Evolutionary conservation across 768 basidiomycete species (phyloP).

Genomic region (Phylloporus rhodoxanthus): DNA sequence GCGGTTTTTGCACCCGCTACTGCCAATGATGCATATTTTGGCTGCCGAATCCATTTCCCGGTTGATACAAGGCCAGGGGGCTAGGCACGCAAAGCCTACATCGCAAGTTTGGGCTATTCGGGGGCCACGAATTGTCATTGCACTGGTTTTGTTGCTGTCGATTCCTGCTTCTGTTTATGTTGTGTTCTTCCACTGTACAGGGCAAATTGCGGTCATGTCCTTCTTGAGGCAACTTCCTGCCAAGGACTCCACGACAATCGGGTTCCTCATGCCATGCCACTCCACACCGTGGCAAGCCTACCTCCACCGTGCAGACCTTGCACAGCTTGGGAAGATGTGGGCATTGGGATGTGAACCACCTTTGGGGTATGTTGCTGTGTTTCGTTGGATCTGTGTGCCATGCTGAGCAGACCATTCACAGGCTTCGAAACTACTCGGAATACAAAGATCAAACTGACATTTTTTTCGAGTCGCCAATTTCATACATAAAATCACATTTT

Average conservation of each 20-base stretch:
- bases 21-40: conserved; percentile 79
- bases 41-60: conserved; percentile 68
- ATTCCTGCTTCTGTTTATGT: conserved; percentile 65
- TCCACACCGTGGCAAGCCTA: conserved; percentile 91
- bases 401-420: conserved; percentile 20
- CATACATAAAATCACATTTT: conserved; percentile 64
- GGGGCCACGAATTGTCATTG: conserved; percentile 29
- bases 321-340: conserved; percentile 58
- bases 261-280: conserved; percentile 94
- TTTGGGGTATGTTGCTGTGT: conserved; percentile 50
- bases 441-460: conserved; percentile 80
- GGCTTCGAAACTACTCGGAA: conserved; percentile 40
- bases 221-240: conserved; percentile 54
- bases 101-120: conserved; percentile 8
- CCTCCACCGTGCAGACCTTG: conserved; percentile 66
- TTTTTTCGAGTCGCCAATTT: conserved; percentile 68
- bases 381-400: background rate
- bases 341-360: conserved; percentile 92
- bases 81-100: background rate
- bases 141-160: conserved; percentile 42
- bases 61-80: conserved; percentile 22
- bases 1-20: conserved; percentile 89
- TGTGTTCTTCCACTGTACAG: conserved; percentile 69
- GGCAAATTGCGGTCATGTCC: conserved; percentile 70
- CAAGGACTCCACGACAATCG: conserved; percentile 52